Evolutionary conservation across 345 rosid species (phyloP).

Genomic region (Aurinia saxatilis): DNA sequence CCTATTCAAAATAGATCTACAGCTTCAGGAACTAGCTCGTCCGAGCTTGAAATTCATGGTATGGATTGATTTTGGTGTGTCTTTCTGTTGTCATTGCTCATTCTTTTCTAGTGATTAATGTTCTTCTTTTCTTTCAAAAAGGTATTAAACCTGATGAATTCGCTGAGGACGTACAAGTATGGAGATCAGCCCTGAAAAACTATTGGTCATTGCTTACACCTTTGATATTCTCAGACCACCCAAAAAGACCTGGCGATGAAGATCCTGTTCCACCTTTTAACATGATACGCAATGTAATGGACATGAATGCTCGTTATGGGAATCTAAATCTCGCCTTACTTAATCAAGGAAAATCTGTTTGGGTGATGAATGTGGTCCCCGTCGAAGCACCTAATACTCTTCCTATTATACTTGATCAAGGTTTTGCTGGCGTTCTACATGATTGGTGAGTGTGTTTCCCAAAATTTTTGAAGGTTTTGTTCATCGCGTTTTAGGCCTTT

Average conservation of each 20-base stretch:
- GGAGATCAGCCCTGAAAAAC: conserved; percentile 72
- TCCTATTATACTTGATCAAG: conserved; percentile 82
- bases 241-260: conserved; percentile 98
- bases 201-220: conserved; percentile 97
- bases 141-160: conserved; percentile 75
- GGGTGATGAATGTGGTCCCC: conserved; percentile 99
- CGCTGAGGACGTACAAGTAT: conserved; percentile 54
- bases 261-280: conserved; percentile 93
- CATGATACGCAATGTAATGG: conserved; percentile 98
- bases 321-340: conserved; percentile 68
- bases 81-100: background rate
- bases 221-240: conserved; percentile 95
- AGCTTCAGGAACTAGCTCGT: conserved; percentile 41
- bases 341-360: conserved; percentile 65
- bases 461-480: background rate
- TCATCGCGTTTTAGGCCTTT: background rate
- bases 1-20: conserved; percentile 81
- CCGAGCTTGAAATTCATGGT: conserved; percentile 76
- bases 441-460: conserved; percentile 60
- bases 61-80: conserved; percentile 40
- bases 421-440: conserved; percentile 86
- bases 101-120: background rate
- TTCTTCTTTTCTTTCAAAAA: conserved; percentile 13
- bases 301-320: conserved; percentile 94
- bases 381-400: conserved; percentile 63